Percentiles rank a stretch among this genome's conserved stretches.
Conservation (phyloP, 2,329 filamentous ascomycete species). For the Colletotrichum karsti region DNA sequence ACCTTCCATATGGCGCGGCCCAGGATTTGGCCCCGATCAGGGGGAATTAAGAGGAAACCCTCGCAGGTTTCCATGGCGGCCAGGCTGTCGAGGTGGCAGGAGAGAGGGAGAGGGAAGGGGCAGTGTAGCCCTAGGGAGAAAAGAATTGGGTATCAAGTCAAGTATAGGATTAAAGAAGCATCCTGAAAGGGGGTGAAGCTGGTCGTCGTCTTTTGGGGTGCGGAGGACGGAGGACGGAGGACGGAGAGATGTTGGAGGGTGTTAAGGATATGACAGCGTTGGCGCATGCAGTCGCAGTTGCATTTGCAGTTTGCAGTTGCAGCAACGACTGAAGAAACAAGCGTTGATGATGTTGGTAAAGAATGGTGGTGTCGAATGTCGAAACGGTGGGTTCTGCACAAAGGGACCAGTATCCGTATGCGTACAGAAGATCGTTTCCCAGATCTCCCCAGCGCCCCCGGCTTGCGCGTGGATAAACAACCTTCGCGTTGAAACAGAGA, state of each 20-base stretch:
- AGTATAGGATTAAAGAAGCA: slow-evolving; percentile 15
- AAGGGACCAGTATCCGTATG: slow-evolving; percentile 4
- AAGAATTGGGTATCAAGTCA: background rate
- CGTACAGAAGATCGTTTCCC: background rate
- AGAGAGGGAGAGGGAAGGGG: background rate
- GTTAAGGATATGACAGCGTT: slow-evolving; percentile 4
- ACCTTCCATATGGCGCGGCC: slow-evolving; percentile 63
- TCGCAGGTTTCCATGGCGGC: slow-evolving; percentile 42
- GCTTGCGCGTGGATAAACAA: slow-evolving; percentile 9
- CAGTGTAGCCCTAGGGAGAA: background rate
- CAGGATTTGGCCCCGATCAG: slow-evolving; percentile 59
- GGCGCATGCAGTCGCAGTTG: slow-evolving; percentile 7
- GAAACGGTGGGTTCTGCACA: background rate
- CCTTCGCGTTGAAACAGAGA: slow-evolving; percentile 13
- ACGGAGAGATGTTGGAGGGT: background rate
- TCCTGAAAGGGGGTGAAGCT: slow-evolving; percentile 8
- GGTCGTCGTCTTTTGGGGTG: background rate
- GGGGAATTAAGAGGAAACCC: slow-evolving; percentile 58
- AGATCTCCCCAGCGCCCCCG: slow-evolving; percentile 15
- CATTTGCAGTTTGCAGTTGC: no score
- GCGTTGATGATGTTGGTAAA: background rate
- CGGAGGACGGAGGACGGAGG: background rate
- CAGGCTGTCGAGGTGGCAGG: background rate
- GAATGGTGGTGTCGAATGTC: background rate
- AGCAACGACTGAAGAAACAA: background rate